Evolutionary conservation across 2,329 filamentous ascomycete species (phyloP), one percentile per base, ranked within the genome.

Genomic region (Talaromyces piceae): DNA sequence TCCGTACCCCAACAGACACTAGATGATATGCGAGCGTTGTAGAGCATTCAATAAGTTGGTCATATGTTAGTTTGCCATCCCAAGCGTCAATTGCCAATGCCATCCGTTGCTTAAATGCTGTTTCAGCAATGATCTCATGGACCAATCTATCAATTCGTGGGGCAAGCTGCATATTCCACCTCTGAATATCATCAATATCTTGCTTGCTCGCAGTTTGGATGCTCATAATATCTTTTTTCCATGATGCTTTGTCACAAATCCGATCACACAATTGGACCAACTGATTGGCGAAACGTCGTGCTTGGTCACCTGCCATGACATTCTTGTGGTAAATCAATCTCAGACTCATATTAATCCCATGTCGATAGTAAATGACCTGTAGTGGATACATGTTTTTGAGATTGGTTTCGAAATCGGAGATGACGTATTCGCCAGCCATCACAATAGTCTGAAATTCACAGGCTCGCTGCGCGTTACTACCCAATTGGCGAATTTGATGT

Each of bases 31-130:
- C 44, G 3, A 51, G 18, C 20, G 23, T n/a, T 13, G 41, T 46
- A 5, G 49, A 39, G 11, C 27, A 41, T 13, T 25, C 12, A 46
- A 46, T 43, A 11, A 51, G 41, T 20, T 51, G 39, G 13, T 16
- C 12, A 30, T 51, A 51, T 9, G 49, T 51, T 16, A 45, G 45
- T 2, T 55, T 50, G 8, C 64, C 64, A 51, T 67, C 64, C 63
- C 64, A 67, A 1, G 63, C 58, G 39, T 52, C 54, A 26, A 66
- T 56, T 8, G 64, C 64, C 23, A 18, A 13, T n/a, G 16, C 16
- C 3, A 31, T 18, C 8, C 41, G 51, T n/a, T 41, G 48, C 9
- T 13, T 11, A 11, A 5, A n/a, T 26, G 23, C 43, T 11, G 13
- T 7, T 25, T 41, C 22, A 41, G 39, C 16, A 5, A 51, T 47